Conservation (phyloP, 83 land plant species). For the Diphasiastrum complanatum region DNA sequence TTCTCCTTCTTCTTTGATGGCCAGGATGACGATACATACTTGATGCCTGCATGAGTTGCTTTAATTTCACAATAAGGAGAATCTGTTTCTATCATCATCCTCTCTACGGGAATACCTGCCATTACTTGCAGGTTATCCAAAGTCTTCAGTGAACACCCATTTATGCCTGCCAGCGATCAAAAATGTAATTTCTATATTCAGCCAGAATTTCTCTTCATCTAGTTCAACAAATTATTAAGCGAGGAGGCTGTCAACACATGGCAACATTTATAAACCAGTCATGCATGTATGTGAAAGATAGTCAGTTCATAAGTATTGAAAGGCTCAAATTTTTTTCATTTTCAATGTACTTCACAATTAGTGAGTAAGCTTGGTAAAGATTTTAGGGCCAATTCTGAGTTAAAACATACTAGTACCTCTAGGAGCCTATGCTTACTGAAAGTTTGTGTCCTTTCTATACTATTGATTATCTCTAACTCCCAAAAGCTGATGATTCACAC, state of each 20-base stretch:
- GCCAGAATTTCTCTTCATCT: not conserved
- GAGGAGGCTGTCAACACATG: slow-evolving; percentile 2
- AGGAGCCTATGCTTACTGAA: too few species aligned
- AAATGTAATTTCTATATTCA: not conserved
- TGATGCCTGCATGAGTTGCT: slow-evolving; percentile 82
- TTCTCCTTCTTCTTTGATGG: slow-evolving; percentile 97
- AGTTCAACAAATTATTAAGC: not conserved
- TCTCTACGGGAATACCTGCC: slow-evolving; percentile 63
- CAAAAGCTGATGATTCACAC: too few species aligned
- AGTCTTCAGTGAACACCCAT: slow-evolving; percentile 97
- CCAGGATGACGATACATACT: slow-evolving; percentile 59
- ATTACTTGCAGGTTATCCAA: slow-evolving; percentile 74
- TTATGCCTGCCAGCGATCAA: slow-evolving; percentile 53
- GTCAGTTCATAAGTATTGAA: too few species aligned
- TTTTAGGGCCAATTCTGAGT: too few species aligned
- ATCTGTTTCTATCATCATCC: slow-evolving; percentile 97
- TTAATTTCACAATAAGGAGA: slow-evolving; percentile 96
- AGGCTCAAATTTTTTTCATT: too few species aligned
- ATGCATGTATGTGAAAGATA: too few species aligned
- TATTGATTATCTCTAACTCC: too few species aligned
- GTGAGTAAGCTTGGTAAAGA: too few species aligned
- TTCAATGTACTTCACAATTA: too few species aligned
- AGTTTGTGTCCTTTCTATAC: too few species aligned
- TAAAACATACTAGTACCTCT: too few species aligned
- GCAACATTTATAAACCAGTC: too few species aligned